Evolutionary conservation across 2,329 filamentous ascomycete species (phyloP), one percentile per base, ranked within the genome.

Genomic region (Moelleriella libera): DNA sequence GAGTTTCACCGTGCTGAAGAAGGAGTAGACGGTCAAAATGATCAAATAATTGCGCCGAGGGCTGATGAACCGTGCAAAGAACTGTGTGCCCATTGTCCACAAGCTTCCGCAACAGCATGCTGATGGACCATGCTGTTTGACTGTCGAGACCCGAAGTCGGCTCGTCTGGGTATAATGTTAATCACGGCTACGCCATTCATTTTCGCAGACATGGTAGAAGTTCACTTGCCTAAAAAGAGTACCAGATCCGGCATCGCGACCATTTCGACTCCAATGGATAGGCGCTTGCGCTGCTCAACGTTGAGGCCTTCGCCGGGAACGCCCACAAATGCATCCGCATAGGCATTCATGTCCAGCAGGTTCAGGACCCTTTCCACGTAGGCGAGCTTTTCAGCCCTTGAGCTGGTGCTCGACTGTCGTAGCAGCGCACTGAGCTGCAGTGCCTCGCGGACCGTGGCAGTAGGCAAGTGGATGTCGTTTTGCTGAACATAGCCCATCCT

Each of bases 331-430:
- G 71, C 71, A 46, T 75, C 64, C 2, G 64, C 66, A 4, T 74
- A 57, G n/a, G 71, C 67, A 40, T 68, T 62, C 5, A 76, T 63
- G 49, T 74, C 71, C 1, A 76, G 57, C 0, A 75, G 63, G 54
- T 86, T 83, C 56, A 92, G 85, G 40, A 90, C 83, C 50, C 85
- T 83, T 45, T 87, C 76, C 7, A 89, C 85, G 52, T 90, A 90
- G 4, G 73, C 75, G 1, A 87, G 64, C 63, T 89, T 90, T 56
- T 88, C 84, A 47, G 76, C 66, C 1, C 72, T 71, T 0, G 82
- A 66, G 2, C 79, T 73, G 29, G 80, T 70, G 8, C 76, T 76
- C 30, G 78, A 79, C 58, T 90, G 86, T 47, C 86, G 77, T 8
- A 90, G 74, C 1, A 85, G 63, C 4, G 85, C 85, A 45, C 79